Base-by-base conservation (phyloP, 768 basidiomycete genomes). In the Cubamyces sp. region DNA sequence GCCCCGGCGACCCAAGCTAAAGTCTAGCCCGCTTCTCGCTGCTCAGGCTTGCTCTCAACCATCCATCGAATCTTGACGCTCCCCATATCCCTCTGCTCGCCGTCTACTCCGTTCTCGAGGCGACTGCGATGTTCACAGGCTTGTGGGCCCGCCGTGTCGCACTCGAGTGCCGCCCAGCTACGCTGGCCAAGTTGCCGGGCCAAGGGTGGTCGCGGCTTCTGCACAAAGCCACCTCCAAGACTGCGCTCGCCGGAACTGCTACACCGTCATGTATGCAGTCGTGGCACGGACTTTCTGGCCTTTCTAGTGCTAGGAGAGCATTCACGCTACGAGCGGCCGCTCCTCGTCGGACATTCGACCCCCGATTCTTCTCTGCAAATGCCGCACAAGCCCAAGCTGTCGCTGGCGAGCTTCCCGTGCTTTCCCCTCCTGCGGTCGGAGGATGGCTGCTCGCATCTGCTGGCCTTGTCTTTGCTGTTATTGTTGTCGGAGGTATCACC, bases 401-500 rank as follows among this genome's bases (percentile, higher is more conserved):
- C 18, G 49, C 63, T 21, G 49, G 37, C 7, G 75, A 70, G 47
- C 71, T 85, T 2, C 88, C 87, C 0, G 75, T 86, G 9, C 80
- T 92, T 18, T 81, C 92, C 4, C 77, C 87, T 6, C 87, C 86
- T 0, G 76, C 84, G 6, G 91, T 96, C 12, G 91, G 88, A 7
- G 79, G 82, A 61, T 98, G 96, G 94, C 84, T 99, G 18, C 81
- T 96, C 70, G 72, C 83, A 53, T 96, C 94, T 16, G 91, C 94
- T 0, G 85, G 84, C 5, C 79, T 99, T 34, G 94, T 96, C 23
- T 90, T 98, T 66, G 88, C 87, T 19, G 92, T 99, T 71, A 87
- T 98, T 68, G 89, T 98, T 55, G 92, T 99, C 5, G 97, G 97
- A 28, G 97, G 96, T 9, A 84, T 99, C 61, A 99, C 97, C 2